phyloP scores from a whole-genome alignment of 371 early-diverging fungal genomes.

The Mortierella sp. region DNA sequence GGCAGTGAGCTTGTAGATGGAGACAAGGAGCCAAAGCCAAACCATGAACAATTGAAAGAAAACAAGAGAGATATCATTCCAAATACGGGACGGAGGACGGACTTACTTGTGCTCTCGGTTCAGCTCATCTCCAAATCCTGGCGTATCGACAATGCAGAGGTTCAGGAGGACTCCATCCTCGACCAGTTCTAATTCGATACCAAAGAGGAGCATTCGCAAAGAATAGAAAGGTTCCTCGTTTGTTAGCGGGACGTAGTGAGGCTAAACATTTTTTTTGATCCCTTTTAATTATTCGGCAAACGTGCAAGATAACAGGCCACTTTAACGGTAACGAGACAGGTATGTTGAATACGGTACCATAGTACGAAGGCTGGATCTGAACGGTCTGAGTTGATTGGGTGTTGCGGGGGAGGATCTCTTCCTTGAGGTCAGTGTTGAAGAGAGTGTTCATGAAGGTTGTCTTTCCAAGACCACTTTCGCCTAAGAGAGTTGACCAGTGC shows the following conservation, averaged over 20 bases:
- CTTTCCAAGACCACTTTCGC: constrained; percentile 91
- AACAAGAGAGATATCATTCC: constrained; percentile 41
- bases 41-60: constrained; percentile 37
- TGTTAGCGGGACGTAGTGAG: background rate
- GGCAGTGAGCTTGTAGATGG: constrained; percentile 9
- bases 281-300: background rate
- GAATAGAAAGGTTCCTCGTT: background rate
- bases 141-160: constrained; percentile 94
- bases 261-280: background rate
- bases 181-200: constrained; percentile 79
- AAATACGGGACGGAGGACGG: constrained; percentile 38
- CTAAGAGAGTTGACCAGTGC: constrained; percentile 56
- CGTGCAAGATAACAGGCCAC: background rate
- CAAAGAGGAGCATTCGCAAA: too few species aligned
- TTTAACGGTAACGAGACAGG: background rate
- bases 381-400: constrained; percentile 75
- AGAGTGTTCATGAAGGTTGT: constrained; percentile 95
- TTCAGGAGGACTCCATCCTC: constrained; percentile 94
- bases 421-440: constrained; percentile 78
- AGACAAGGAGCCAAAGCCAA: background rate
- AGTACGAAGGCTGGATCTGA: constrained; percentile 73
- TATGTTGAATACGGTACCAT: constrained; percentile 62
- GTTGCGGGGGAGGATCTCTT: constrained; percentile 69
- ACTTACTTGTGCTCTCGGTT: constrained; percentile 83
- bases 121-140: constrained; percentile 94